Conservation (phyloP, 108 stramenopile genomes). For the Cyclotella distinguenda region DNA sequence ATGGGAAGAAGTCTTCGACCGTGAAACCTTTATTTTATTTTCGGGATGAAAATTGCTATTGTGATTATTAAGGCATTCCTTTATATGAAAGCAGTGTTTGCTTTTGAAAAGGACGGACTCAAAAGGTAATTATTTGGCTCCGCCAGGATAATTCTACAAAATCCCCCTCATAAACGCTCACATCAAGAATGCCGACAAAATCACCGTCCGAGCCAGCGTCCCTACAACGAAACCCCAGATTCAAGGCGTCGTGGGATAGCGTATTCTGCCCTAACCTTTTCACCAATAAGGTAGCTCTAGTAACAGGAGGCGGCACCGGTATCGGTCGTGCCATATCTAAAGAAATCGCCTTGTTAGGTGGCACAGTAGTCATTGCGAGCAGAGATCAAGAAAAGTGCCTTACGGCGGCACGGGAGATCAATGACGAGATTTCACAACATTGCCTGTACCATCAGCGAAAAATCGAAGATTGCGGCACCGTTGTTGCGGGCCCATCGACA, state of each 20-base stretch:
- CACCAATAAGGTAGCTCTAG: constrained; percentile 69
- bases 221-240: too few relatives aligned
- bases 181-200: too few relatives aligned
- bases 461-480: constrained; percentile 32
- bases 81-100: too few relatives aligned
- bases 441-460: constrained; percentile 4
- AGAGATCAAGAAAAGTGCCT: constrained; percentile 61
- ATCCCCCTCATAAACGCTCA: too few relatives aligned
- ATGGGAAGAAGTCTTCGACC: too few relatives aligned
- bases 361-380: constrained; percentile 78
- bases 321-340: constrained; percentile 72
- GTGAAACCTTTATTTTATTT: too few relatives aligned
- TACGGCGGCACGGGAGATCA: constrained; percentile 61
- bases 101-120: too few relatives aligned
- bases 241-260: constrained; percentile 51
- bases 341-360: constrained; percentile 71
- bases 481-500: constrained; percentile 66
- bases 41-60: too few relatives aligned
- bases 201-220: too few relatives aligned
- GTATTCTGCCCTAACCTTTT: constrained; percentile 72
- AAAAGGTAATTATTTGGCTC: too few relatives aligned
- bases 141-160: too few relatives aligned
- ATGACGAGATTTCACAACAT: constrained; percentile 23
- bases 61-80: too few relatives aligned
- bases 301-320: constrained; percentile 88